Percentiles rank a stretch among this genome's conserved stretches.
phyloP scores from a whole-genome alignment of 2,329 filamentous ascomycete genomes.

The Sarocladium kiliense region DNA sequence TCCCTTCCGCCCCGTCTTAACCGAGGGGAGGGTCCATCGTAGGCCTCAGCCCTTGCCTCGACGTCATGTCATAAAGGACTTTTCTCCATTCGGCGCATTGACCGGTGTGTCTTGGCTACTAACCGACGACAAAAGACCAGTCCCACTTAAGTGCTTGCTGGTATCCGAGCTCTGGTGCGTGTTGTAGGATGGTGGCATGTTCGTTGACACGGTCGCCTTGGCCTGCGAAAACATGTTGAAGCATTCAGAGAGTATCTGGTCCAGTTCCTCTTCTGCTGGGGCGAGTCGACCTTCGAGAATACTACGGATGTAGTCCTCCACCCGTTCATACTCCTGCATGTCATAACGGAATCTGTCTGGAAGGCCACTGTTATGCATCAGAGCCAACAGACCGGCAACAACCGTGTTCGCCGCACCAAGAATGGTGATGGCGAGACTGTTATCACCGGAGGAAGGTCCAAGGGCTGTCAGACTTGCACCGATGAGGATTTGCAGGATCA shows the following conservation, averaged over 20 bases:
- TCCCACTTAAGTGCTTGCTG: neutral
- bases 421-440: slow-evolving; percentile 40
- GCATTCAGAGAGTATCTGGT: slow-evolving; percentile 42
- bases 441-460: slow-evolving; percentile 32
- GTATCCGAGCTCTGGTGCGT: slow-evolving; percentile 18
- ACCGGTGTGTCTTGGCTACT: neutral
- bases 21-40: neutral
- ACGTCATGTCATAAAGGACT: slow-evolving; percentile 7
- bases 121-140: neutral
- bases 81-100: slow-evolving; percentile 4
- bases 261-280: slow-evolving; percentile 33
- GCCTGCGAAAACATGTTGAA: slow-evolving; percentile 41
- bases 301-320: slow-evolving; percentile 46
- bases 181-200: slow-evolving; percentile 35
- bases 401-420: slow-evolving; percentile 46
- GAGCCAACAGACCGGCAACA: slow-evolving; percentile 43
- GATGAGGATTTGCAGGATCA: slow-evolving; percentile 44
- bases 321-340: slow-evolving; percentile 41
- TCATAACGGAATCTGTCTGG: slow-evolving; percentile 47
- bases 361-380: slow-evolving; percentile 49
- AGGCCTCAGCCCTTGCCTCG: neutral
- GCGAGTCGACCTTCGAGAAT: slow-evolving; percentile 44
- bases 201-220: slow-evolving; percentile 40
- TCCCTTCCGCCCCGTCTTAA: neutral
- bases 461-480: slow-evolving; percentile 45